Evolutionary conservation across 805 yeast genomes (phyloP), one percentile per base, ranked within the genome.

Genomic region (Lachancea cidri): DNA sequence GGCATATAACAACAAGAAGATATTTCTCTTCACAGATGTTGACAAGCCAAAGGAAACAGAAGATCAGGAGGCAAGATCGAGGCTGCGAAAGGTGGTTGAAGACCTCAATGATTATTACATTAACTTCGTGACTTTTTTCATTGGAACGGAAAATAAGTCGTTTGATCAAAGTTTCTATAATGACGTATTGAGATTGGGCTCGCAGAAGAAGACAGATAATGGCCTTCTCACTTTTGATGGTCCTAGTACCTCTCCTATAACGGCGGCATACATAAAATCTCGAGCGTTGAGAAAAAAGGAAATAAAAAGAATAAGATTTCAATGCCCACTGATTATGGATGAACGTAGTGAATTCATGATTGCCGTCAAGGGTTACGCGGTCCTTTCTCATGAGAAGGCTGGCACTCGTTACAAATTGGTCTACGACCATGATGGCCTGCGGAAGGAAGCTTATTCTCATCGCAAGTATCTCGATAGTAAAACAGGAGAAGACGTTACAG

Each of bases 21-120:
- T 86, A 3, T 73, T 86, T 48, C 64, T 87, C 55, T 76, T 88
- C 53, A 86, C 96, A 0, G 83, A 81, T 55, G 79, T 82, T 56
- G 93, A 83, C 49, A 62, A 62, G 35, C 97, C 96, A 0, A 73
- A 65, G 47, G 67, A 68, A 39, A 65, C 66, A 5, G 52, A 65
- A 5, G 66, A 71, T 13, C 42, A 52, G 2, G 66, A 57, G 5
- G 63, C 68, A 3, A 72, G 72, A 50, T 68, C 67, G 35, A 65
- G 75, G 4, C 64, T 86, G 17, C 72, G 81, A 48, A 74, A 74
- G 15, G 66, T 80, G 4, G 70, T 83, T 11, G 71, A 72, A 30
- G 93, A 84, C 58, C 70, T 79, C 42, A 74, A 75, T 42, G 76
- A 77, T 39, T 65, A 70, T 14, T 64, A 61, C 31, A 77, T 83